A percentile compares a stretch with the other conserved stretches of the same genome.
phyloP scores from a whole-genome alignment of 345 rosid species.

The Microcos paniculata region DNA sequence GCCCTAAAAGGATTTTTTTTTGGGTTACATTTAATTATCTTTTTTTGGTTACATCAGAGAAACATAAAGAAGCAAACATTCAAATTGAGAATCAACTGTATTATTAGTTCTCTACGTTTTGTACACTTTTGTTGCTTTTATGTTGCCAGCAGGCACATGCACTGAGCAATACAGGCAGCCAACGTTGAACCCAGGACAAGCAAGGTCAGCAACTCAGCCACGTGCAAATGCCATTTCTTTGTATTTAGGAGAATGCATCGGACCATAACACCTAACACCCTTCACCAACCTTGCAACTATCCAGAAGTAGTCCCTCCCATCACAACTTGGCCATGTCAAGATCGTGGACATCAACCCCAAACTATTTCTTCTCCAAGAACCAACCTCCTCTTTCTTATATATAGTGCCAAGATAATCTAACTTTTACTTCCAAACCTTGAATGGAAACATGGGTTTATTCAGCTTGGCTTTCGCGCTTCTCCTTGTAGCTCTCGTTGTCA shows the following conservation, averaged over 20 bases:
- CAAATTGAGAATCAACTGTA: no score
- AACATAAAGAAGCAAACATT: no score
- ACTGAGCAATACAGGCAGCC: background rate
- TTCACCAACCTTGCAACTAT: slow-evolving; percentile 3
- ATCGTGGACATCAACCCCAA: background rate
- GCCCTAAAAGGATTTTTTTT: no score
- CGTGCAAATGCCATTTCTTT: slow-evolving; percentile 13
- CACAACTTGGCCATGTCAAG: slow-evolving; percentile 1
- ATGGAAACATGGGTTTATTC: slow-evolving; percentile 26
- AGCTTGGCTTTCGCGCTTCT: slow-evolving; percentile 17
- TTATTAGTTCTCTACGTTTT: no score
- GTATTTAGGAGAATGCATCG: background rate
- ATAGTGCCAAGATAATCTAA: no score
- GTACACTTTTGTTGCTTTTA: no score
- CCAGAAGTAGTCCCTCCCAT: background rate
- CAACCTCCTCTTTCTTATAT: background rate
- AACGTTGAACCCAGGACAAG: background rate
- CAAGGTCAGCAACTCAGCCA: background rate
- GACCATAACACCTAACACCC: background rate
- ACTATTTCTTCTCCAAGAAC: background rate
- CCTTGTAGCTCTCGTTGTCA: background rate
- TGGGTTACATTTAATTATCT: no score
- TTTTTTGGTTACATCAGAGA: no score
- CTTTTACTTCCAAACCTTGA: background rate
- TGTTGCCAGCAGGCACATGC: no score